Percentiles rank a stretch among this genome's conserved stretches.
These are phyloP conservation scores for Durio zibethinus DNA, from an alignment of 345 rosid species.

Conservation along the genomic window DNA sequence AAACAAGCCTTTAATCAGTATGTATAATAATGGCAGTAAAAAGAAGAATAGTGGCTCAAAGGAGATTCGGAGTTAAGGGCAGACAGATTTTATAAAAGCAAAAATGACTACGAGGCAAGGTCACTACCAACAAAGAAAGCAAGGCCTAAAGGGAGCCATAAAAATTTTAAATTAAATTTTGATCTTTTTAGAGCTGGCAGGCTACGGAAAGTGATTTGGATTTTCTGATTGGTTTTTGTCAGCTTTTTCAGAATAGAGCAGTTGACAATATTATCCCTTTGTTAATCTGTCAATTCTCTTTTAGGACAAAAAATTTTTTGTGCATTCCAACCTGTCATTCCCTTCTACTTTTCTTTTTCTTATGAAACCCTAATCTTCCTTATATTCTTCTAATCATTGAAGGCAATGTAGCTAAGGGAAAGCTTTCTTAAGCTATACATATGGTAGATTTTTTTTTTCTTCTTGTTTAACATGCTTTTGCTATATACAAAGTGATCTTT, in stretches of 20 bases:
- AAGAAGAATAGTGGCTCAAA: no score
- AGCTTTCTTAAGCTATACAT: not conserved
- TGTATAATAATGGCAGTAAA: no score
- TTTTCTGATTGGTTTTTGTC: not conserved
- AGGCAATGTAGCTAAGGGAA: not conserved
- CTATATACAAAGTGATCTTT: no score
- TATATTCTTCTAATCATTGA: not conserved
- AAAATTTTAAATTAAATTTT: no score
- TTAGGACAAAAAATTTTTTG: no score
- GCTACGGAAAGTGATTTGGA: no score
- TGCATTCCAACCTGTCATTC: not conserved
- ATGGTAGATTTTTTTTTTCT: no score
- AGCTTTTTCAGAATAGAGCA: not conserved
- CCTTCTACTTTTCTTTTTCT: not conserved
- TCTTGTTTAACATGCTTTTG: no score
- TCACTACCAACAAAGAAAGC: not conserved
- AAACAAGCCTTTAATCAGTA: no score
- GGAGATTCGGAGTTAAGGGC: not conserved
- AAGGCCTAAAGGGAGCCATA: no score
- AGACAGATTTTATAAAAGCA: not conserved
- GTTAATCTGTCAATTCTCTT: no score
- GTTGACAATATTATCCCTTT: not conserved
- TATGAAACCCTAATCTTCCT: not conserved
- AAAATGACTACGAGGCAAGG: not conserved
- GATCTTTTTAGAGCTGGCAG: no score